Percentiles rank a stretch among this genome's conserved stretches.
Evolutionary conservation across 495 filamentous ascomycete genomes (phyloP).

Genomic region (Wilcoxina mikolae): DNA sequence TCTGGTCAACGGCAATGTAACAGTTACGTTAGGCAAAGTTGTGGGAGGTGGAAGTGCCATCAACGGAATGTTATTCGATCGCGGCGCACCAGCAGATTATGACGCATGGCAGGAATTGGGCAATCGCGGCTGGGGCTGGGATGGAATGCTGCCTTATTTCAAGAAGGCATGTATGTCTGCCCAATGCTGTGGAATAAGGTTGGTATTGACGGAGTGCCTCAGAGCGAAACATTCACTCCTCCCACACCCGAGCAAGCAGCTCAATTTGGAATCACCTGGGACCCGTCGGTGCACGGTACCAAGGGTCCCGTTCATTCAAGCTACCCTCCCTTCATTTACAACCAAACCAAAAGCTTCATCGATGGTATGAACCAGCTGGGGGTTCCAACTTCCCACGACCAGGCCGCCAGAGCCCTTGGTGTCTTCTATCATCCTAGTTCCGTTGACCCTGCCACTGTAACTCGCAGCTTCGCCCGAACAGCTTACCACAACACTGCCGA

Average conservation of each 20-base stretch:
- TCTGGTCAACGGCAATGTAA: not conserved
- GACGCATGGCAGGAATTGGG: constrained; percentile 31
- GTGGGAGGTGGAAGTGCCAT: constrained; percentile 22
- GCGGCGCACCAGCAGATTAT: constrained; percentile 28
- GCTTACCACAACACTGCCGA: constrained; percentile 20
- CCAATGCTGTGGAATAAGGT: not conserved
- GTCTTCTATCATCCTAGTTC: constrained; percentile 21
- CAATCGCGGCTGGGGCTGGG: constrained; percentile 32
- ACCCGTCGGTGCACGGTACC: constrained; percentile 30
- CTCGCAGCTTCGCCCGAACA: constrained; percentile 18
- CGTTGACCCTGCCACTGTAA: constrained; percentile 24
- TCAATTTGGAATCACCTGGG: constrained; percentile 31
- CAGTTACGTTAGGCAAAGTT: constrained; percentile 25
- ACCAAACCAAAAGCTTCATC: constrained; percentile 23
- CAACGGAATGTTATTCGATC: constrained; percentile 26
- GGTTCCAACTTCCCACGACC: constrained; percentile 12
- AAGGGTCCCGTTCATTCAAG: constrained; percentile 32
- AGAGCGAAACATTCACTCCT: constrained; percentile 26
- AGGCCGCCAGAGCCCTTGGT: constrained; percentile 14
- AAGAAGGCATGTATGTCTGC: constrained; percentile 24
- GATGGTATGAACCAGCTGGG: constrained; percentile 15
- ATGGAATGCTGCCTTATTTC: constrained; percentile 30
- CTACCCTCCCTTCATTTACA: constrained; percentile 34
- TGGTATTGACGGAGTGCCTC: not conserved
- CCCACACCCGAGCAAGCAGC: constrained; percentile 19